Base-by-base conservation (phyloP, 768 basidiomycete species). In the Lactarius hatsudake region DNA sequence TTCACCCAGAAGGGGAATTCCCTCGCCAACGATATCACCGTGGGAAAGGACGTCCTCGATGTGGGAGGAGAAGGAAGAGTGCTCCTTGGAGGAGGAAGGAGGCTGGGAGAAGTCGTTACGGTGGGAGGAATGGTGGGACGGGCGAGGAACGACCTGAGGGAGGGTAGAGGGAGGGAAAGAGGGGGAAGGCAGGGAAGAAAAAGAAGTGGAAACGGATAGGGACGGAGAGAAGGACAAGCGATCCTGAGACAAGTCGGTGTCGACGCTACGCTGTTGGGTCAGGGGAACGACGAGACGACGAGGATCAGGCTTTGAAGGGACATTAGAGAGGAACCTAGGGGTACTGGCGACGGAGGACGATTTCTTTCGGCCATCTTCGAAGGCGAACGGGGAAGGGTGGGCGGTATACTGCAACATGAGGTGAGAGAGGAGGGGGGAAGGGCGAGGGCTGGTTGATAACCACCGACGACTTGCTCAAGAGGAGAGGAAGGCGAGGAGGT, bases 1-100 rank as follows among this genome's bases (percentile, higher is more conserved):
- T 76, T 94, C 86, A 56, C 86, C 90, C 71, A 88, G 57, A 30
- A 71, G 71, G 36, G 61, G 56, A 32, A 71, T 64, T 36, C 69
- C 71, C 26, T 67, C 65, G 45, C 71, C 71, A 5, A 71, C 65
- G 1, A 70, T 45, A 30, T 71, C 71, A 28, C 73, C 70, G 62
- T 65, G 69, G 51, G 69, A 66, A 28, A 71, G 71, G 43, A 70
- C 43, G 32, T 67, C 71, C 30, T 70, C 69, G 20, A 60, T 43
- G n/a, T 61, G 54, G 62, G 71, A 63, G 43, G 68, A 59, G 28
- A 62, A n/a, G 55, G 62, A 57, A 48, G 63, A 71, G n/a, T 61
- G 51, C 59, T 67, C 55, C 51, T 64, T 48, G 64, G 61, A 15
- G 38, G 67, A 59, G 23, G 48, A 38, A 60, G 59, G 53, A 51